These are phyloP conservation scores for Gloeopeniophorella convolvens DNA, from an alignment of 768 basidiomycete genomes.

Conservation along the genomic window DNA sequence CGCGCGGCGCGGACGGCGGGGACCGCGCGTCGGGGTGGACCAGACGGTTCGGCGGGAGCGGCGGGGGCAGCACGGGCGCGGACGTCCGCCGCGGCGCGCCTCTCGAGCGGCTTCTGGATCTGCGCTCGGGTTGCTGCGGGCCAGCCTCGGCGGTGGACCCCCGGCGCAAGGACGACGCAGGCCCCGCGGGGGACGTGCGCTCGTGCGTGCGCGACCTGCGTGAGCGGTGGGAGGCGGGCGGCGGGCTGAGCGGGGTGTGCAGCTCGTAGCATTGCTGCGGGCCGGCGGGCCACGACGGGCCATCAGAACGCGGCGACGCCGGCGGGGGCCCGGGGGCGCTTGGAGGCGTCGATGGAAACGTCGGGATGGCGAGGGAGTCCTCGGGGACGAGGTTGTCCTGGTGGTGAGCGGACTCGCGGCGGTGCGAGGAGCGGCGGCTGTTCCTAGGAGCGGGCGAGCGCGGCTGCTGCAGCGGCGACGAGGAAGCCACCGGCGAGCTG, in stretches of 20 bases:
- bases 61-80: not conserved
- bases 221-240: not conserved
- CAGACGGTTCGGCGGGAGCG: not conserved
- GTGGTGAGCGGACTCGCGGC: constrained; percentile 1
- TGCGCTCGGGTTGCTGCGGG: not conserved
- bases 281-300: not conserved
- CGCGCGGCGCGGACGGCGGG: constrained; percentile 3
- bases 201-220: not conserved
- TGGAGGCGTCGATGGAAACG: not conserved
- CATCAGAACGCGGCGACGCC: not conserved
- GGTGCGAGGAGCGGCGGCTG: not conserved
- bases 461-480: not conserved
- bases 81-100: not conserved
- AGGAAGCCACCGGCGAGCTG: not conserved
- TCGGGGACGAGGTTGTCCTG: not conserved
- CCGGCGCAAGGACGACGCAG: not conserved
- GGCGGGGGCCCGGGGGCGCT: not conserved
- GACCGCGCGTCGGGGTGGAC: constrained; percentile 12
- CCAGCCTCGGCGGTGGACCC: not conserved
- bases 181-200: not conserved
- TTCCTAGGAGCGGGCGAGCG: not conserved
- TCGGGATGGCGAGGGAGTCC: not conserved
- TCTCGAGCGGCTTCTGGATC: constrained; percentile 7
- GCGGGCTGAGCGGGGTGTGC: not conserved
- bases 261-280: not conserved